Evolutionary conservation across 305 asterid genomes (phyloP).

Genomic region (Ilex paraguariensis): DNA sequence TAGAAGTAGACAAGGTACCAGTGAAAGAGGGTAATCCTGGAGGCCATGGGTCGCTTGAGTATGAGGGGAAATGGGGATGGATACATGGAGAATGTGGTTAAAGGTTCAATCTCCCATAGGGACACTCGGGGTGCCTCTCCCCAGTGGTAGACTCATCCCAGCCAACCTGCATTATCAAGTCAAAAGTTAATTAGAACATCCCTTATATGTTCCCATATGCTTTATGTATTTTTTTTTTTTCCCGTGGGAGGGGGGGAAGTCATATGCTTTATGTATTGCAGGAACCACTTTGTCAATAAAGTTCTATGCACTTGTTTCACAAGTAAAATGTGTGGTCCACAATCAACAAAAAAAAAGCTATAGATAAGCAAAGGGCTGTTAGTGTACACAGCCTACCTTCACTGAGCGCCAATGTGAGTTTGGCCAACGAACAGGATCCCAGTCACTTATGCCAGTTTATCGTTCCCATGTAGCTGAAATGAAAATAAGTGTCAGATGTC

Average conservation of each 20-base stretch:
- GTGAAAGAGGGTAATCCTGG: constrained; percentile 49
- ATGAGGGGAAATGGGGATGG: constrained; percentile 54
- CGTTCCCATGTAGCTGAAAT: constrained; percentile 79
- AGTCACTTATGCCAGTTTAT: constrained; percentile 71
- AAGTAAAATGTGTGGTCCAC: too few species aligned
- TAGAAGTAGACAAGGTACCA: constrained; percentile 22
- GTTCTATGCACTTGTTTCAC: not conserved
- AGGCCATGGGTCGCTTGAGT: constrained; percentile 69
- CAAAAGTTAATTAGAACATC: not conserved
- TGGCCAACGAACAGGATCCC: constrained; percentile 65
- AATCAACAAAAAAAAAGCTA: too few species aligned
- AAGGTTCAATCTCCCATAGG: constrained; percentile 78
- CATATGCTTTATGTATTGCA: too few species aligned
- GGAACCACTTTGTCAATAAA: not conserved
- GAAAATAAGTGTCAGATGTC: not conserved
- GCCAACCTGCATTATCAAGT: constrained; percentile 42
- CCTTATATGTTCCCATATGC: too few species aligned
- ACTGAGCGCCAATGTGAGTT: constrained; percentile 90
- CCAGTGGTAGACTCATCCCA: constrained; percentile 80
- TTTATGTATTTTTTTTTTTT: too few species aligned
- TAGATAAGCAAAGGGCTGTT: too few species aligned
- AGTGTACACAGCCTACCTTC: constrained; percentile 32
- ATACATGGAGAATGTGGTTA: constrained; percentile 65
- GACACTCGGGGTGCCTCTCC: constrained; percentile 70
- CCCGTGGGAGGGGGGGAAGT: too few species aligned